Evolutionary conservation across 345 rosid genomes (phyloP).

Genomic region (Hevea brasiliensis): DNA sequence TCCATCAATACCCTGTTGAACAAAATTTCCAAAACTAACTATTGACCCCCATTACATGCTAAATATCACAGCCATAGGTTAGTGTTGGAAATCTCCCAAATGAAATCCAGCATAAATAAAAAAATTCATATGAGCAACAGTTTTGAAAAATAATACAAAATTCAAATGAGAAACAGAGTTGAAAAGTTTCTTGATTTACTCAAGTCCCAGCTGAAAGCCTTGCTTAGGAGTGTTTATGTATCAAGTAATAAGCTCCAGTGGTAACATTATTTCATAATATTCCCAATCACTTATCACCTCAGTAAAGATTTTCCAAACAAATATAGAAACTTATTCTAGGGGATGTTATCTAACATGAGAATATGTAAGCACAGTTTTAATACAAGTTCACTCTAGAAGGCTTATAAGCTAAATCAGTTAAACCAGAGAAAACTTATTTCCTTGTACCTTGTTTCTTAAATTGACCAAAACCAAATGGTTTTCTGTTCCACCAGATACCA

Average conservation of each 20-base stretch:
- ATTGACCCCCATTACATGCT: slow-evolving; percentile 4
- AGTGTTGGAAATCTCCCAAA: neutral
- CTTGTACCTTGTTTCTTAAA: slow-evolving; percentile 72
- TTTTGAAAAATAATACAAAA: neutral
- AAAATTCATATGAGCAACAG: neutral
- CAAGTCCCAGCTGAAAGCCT: neutral
- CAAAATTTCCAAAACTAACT: slow-evolving; percentile 57
- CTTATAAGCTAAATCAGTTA: neutral
- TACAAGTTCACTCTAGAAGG: neutral
- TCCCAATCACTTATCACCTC: neutral
- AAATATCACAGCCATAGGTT: neutral
- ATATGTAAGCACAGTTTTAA: neutral
- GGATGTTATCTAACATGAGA: neutral
- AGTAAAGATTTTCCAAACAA: neutral
- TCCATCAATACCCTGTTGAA: slow-evolving; percentile 96
- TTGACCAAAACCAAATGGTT: slow-evolving; percentile 97
- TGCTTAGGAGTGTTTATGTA: neutral
- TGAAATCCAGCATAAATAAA: neutral
- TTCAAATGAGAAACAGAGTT: neutral
- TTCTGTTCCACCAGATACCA: slow-evolving; percentile 98
- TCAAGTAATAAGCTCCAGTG: neutral
- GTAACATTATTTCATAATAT: neutral
- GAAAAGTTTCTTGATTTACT: neutral
- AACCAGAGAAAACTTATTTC: neutral
- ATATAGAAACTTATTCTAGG: neutral